A percentile compares a stretch with the other conserved stretches of the same genome.
phyloP scores from a whole-genome alignment of 2,329 filamentous ascomycete genomes.

The Macrophomina pseudophaseolina region DNA sequence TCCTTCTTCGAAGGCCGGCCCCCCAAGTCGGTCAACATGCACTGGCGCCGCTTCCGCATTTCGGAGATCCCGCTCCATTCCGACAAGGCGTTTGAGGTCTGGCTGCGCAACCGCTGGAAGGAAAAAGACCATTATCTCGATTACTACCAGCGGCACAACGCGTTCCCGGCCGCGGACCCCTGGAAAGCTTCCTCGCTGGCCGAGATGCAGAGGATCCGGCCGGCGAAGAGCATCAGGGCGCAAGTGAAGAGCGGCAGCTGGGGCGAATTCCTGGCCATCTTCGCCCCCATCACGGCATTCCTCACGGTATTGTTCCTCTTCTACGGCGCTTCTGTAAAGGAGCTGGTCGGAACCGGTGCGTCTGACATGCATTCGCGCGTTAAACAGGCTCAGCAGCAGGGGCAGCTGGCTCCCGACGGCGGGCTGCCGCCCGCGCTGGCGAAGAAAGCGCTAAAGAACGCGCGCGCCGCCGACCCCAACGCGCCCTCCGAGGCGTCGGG shows the following conservation, averaged over 20 bases:
- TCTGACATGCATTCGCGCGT: slow-evolving; percentile 18
- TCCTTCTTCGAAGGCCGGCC: slow-evolving; percentile 88
- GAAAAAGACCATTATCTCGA: slow-evolving; percentile 92
- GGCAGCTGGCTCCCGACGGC: slow-evolving; percentile 16
- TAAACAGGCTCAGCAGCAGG: slow-evolving; percentile 24
- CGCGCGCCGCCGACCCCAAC: slow-evolving; percentile 19
- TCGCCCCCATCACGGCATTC: slow-evolving; percentile 57
- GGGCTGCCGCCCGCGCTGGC: slow-evolving; percentile 17
- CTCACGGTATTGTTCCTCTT: slow-evolving; percentile 54
- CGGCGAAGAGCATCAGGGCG: slow-evolving; percentile 53
- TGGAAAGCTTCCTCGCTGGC: slow-evolving; percentile 37
- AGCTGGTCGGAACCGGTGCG: slow-evolving; percentile 14
- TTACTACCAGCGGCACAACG: slow-evolving; percentile 72
- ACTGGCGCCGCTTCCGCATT: slow-evolving; percentile 87
- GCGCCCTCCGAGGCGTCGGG: slow-evolving; percentile 6
- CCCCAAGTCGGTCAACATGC: slow-evolving; percentile 94
- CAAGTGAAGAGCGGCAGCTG: slow-evolving; percentile 56
- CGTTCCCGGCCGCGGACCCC: slow-evolving; percentile 73
- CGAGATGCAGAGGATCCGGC: slow-evolving; percentile 27
- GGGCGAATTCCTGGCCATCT: slow-evolving; percentile 59
- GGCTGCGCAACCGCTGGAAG: slow-evolving; percentile 85
- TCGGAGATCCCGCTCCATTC: slow-evolving; percentile 80
- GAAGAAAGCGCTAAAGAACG: slow-evolving; percentile 27
- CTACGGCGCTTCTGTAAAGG: slow-evolving; percentile 43
- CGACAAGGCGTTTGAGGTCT: slow-evolving; percentile 75